Conservation (phyloP, 164 flowering plant genomes). For the Euptelea pleiosperma region DNA sequence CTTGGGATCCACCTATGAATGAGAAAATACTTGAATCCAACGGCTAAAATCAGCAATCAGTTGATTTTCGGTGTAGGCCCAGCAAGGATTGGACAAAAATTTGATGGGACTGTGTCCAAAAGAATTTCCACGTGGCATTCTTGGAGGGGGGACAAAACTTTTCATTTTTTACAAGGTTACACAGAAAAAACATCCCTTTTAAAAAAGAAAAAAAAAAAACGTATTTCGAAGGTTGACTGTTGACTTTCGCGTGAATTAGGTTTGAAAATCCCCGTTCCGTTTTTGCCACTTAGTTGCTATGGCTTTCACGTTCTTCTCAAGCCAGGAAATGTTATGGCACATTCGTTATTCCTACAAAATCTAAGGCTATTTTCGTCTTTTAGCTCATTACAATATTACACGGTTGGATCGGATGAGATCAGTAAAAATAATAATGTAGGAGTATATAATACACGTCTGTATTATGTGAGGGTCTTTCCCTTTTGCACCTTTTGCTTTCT, state of each 20-base stretch:
- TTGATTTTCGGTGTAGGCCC: no score
- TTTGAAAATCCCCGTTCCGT: constrained; percentile 18
- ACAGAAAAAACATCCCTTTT: neutral
- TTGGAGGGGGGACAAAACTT: no score
- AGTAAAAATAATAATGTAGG: constrained; percentile 15
- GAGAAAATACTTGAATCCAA: no score
- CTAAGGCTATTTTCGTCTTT: neutral
- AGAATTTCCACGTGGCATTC: no score
- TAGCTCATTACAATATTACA: neutral
- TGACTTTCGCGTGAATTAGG: constrained; percentile 8
- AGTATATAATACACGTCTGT: constrained; percentile 35
- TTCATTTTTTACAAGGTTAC: neutral
- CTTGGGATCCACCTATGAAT: no score
- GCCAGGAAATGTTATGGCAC: neutral
- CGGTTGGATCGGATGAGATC: constrained; percentile 14
- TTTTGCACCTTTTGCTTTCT: constrained; percentile 29
- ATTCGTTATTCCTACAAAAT: neutral
- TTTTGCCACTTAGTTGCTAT: constrained; percentile 12
- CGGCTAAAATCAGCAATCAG: no score
- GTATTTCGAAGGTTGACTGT: constrained; percentile 5
- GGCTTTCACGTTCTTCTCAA: no score
- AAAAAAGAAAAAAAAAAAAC: neutral
- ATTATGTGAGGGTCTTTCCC: constrained; percentile 30
- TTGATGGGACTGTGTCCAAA: no score
- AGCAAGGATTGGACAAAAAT: no score